A percentile compares a stretch with the other conserved stretches of the same genome.
Conservation (phyloP, 257 asterid species). For the Cordia subcordata region DNA sequence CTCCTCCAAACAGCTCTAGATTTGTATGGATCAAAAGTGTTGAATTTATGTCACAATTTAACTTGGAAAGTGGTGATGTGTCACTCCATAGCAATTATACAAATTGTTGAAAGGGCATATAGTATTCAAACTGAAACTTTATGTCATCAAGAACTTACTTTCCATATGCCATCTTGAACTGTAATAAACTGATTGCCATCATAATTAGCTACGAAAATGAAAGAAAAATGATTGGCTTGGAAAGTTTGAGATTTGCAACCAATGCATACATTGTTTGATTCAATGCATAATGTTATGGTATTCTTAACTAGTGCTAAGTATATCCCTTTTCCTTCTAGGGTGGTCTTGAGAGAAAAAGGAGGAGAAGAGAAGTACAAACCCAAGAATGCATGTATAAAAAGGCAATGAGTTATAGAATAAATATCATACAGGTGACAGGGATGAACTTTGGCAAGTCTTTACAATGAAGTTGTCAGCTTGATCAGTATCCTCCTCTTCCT, state of each 20-base stretch:
- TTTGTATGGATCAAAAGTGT: neutral
- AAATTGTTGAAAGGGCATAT: neutral
- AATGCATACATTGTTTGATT: constrained; percentile 1
- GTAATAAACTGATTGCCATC: constrained; percentile 82
- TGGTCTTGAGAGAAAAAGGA: too few relatives aligned
- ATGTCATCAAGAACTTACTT: constrained; percentile 53
- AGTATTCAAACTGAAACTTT: neutral
- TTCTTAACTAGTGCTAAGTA: too few relatives aligned
- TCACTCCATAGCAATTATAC: neutral
- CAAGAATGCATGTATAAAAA: neutral
- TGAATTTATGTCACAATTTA: neutral
- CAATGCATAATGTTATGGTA: neutral
- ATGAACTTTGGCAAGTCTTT: constrained; percentile 94
- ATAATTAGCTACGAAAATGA: constrained; percentile 62
- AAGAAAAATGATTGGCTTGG: constrained; percentile 11
- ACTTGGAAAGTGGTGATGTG: too few relatives aligned
- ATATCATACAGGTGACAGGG: constrained; percentile 76
- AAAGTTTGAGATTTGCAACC: constrained; percentile 9
- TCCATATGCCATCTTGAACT: constrained; percentile 69
- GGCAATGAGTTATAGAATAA: neutral
- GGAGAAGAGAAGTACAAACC: constrained; percentile 9
- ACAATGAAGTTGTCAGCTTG: constrained; percentile 88
- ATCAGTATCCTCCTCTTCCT: constrained; percentile 78
- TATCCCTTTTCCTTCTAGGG: too few relatives aligned
- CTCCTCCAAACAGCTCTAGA: neutral